Evolutionary conservation across 1,284 basidiomycete species (phyloP).

Genomic region (Xerocomus minutiporus): DNA sequence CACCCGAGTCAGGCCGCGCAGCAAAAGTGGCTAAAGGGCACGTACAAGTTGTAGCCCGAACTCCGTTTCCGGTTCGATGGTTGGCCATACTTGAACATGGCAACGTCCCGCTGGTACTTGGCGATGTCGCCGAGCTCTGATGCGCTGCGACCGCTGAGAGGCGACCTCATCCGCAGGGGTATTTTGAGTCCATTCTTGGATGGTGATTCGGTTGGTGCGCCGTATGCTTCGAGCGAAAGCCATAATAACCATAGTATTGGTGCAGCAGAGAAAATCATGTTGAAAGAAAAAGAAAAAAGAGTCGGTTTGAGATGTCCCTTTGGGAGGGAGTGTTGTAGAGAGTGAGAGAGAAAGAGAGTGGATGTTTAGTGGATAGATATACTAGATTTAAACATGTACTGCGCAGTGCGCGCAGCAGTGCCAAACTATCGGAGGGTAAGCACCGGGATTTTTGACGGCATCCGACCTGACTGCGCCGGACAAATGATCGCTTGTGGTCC

Average conservation of each 20-base stretch:
- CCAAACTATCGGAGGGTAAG: background rate
- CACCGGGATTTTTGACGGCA: background rate
- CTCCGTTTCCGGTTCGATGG: conserved; percentile 21
- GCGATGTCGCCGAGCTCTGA: conserved; percentile 20
- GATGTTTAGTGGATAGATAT: background rate
- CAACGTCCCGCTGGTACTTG: conserved; percentile 22
- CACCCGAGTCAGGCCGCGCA: conserved; percentile 6
- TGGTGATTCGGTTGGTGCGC: conserved; percentile 15
- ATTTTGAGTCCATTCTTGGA: conserved; percentile 18
- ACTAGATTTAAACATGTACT: background rate
- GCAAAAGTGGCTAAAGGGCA: background rate
- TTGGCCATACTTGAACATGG: conserved; percentile 19
- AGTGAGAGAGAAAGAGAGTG: background rate
- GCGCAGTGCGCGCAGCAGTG: background rate
- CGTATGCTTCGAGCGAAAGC: conserved; percentile 7
- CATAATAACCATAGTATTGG: conserved; percentile 13
- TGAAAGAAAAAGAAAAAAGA: background rate
- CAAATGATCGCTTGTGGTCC: too few species aligned
- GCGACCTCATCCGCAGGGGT: conserved; percentile 17
- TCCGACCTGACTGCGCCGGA: background rate
- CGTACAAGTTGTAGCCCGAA: conserved; percentile 28
- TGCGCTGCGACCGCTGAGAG: background rate
- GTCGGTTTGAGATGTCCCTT: background rate
- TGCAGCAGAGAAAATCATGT: conserved; percentile 16
- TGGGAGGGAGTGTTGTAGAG: background rate